A percentile compares a stretch with the other conserved stretches of the same genome.
These are phyloP conservation scores for Naganishia sp. DNA, from an alignment of 1,284 basidiomycete genomes.

Conservation along the genomic window DNA sequence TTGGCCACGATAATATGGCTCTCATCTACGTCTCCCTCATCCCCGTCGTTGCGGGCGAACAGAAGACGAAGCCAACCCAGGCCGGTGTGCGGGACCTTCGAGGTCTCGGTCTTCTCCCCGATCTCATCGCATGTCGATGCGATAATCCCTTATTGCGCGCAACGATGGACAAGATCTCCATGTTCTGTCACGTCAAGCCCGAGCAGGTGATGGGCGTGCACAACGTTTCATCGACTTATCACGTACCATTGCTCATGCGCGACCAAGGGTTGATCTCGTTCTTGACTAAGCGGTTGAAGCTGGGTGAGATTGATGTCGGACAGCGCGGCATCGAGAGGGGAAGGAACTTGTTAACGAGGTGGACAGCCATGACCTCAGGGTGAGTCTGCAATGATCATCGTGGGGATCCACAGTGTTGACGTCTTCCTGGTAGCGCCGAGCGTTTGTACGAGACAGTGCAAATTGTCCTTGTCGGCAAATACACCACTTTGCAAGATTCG, in stretches of 20 bases:
- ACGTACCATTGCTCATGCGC: conserved; percentile 89
- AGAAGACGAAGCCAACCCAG: conserved; percentile 99
- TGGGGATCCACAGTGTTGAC: not conserved
- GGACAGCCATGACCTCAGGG: conserved; percentile 81
- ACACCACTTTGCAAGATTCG: conserved; percentile 94
- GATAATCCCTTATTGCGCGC: conserved; percentile 68
- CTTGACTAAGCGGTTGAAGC: conserved; percentile 76
- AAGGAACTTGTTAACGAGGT: conserved; percentile 66
- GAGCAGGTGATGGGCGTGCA: conserved; percentile 97
- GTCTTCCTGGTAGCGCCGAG: conserved; percentile 66
- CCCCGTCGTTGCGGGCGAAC: conserved; percentile 96
- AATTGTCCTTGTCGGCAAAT: conserved; percentile 95
- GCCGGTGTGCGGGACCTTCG: conserved; percentile 93
- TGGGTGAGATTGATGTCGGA: conserved; percentile 64
- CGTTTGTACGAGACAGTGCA: conserved; percentile 87
- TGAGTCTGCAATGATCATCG: conserved; percentile 46
- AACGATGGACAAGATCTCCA: conserved; percentile 94
- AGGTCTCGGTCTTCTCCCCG: conserved; percentile 88
- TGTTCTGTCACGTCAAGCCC: conserved; percentile 96
- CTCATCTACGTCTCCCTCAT: conserved; percentile 98
- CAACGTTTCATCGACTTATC: conserved; percentile 95
- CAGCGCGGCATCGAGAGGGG: conserved; percentile 66
- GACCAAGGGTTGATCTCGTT: conserved; percentile 89
- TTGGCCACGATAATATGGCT: conserved; percentile 95
- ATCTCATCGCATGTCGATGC: conserved; percentile 92